Base-by-base conservation (phyloP, 139 green algal genomes). In the Chlamydomonas sphaeroides region DNA sequence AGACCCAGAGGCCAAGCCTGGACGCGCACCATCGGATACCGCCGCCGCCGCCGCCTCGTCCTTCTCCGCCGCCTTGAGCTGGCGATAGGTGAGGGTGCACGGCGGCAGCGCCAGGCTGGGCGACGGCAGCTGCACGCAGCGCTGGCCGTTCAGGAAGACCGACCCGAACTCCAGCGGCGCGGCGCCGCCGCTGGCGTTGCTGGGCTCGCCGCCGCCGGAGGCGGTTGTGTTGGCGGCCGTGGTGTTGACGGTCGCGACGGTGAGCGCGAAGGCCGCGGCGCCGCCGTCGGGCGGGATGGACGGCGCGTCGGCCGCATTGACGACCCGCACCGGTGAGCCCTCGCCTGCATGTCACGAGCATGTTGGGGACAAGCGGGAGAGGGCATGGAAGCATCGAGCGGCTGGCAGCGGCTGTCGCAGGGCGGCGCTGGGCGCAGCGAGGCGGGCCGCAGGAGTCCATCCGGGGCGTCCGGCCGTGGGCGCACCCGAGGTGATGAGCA, bases 131-230 rank as follows among this genome's bases (percentile, higher is more conserved):
- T 80, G 66, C 51, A 72, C 35, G 80, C 80, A 86, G 45, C 61
- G 51, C 61, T 86, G 80, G 2, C 80, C 80, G 70, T 86, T 86
- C 38, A 81, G 21, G 48, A 68, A 86, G n/a, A 86, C 80, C 11
- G n/a, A 26, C 0, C 48, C 10, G 68, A 70, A 86, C 17, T 81
- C 70, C 62, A 86, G 70, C 53, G 59, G 36, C 2, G 36, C 28
- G 0, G 42, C 42, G 56, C 17, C 25, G n/a, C 25, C n/a, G n/a
- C n/a, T n/a, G n/a, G n/a, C n/a, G n/a, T n/a, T n/a, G n/a, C n/a
- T n/a, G n/a, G n/a, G n/a, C n/a, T n/a, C n/a, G n/a, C n/a, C n/a
- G n/a, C n/a, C n/a, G n/a, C n/a, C n/a, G n/a, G n/a, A n/a, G n/a
- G n/a, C n/a, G n/a, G n/a, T n/a, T n/a, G n/a, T n/a, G n/a, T n/a